These are phyloP conservation scores for Leccinum cinnamomeum DNA, from an alignment of 1,284 basidiomycete species.

Conservation along the genomic window DNA sequence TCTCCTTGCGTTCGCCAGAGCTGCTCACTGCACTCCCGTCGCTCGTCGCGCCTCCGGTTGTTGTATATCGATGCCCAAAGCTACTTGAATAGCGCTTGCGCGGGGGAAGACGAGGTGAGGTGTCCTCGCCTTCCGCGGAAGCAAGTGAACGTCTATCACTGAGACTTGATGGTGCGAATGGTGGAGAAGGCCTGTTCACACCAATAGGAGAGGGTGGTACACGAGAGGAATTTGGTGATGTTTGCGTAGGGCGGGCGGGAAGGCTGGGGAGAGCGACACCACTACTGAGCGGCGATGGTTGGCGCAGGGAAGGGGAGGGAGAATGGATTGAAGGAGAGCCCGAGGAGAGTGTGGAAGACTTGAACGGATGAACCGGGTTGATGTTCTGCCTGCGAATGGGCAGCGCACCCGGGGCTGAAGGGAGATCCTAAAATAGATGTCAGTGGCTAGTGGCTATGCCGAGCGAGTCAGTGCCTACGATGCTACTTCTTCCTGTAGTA, in stretches of 20 bases:
- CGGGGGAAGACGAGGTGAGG: slow-evolving; percentile 31
- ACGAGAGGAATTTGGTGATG: slow-evolving; percentile 43
- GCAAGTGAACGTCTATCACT: slow-evolving; percentile 42
- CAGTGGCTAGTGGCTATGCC: slow-evolving; percentile 18
- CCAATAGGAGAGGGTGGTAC: slow-evolving; percentile 47
- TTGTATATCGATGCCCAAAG: slow-evolving; percentile 65
- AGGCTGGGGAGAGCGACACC: slow-evolving; percentile 28
- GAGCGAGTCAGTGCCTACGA: slow-evolving; percentile 27
- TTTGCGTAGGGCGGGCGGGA: slow-evolving; percentile 37
- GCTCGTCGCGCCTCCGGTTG: slow-evolving; percentile 42
- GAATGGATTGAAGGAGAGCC: slow-evolving; percentile 51
- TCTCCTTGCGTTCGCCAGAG: slow-evolving; percentile 28
- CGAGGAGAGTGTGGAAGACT: slow-evolving; percentile 63
- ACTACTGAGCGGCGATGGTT: slow-evolving; percentile 43
- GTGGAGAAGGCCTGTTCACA: slow-evolving; percentile 43
- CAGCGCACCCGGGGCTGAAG: slow-evolving; percentile 45
- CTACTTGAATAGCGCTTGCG: slow-evolving; percentile 67
- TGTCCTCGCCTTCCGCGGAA: slow-evolving; percentile 36
- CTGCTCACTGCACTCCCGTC: slow-evolving; percentile 39
- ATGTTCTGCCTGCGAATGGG: slow-evolving; percentile 56
- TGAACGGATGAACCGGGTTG: slow-evolving; percentile 62
- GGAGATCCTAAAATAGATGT: slow-evolving; percentile 29
- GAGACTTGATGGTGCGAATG: slow-evolving; percentile 48
- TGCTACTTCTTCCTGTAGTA: slow-evolving; percentile 35
- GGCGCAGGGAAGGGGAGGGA: slow-evolving; percentile 47